phyloP scores from a whole-genome alignment of 176 grass and related monocot species.

The Luzula sylvatica region DNA sequence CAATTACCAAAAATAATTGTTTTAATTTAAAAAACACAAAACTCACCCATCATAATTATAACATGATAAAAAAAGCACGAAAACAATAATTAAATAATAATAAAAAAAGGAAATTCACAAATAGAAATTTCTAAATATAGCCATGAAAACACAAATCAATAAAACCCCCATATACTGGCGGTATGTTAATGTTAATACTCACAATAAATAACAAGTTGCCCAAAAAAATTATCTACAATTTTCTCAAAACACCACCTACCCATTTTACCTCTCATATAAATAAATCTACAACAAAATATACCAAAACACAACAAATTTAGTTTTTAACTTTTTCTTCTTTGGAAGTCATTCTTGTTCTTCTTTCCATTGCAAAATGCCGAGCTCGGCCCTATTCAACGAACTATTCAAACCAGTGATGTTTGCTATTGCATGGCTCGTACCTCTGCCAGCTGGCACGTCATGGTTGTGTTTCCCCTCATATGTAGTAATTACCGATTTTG shows the following conservation, averaged over 20 bases:
- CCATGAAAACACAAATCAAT: no score
- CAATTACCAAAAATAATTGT: no score
- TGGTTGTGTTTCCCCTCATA: constrained; percentile 91
- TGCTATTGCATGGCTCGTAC: constrained; percentile 38
- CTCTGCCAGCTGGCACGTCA: constrained; percentile 52
- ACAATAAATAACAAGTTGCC: no score
- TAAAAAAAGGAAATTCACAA: no score
- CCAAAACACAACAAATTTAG: not conserved
- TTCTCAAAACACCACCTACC: not conserved
- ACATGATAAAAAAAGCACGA: no score
- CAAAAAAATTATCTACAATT: constrained; percentile 13
- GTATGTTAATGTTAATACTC: no score
- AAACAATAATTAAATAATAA: no score
- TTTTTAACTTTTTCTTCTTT: constrained; percentile 1
- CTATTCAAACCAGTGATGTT: constrained; percentile 13
- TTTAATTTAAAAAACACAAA: no score
- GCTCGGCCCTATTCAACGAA: constrained; percentile 17
- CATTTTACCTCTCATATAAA: not conserved
- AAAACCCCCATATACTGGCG: no score
- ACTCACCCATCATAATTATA: no score
- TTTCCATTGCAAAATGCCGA: constrained; percentile 47
- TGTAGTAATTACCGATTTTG: constrained; percentile 72
- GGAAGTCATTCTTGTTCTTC: constrained; percentile 69
- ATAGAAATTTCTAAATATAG: no score
- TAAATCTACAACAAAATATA: constrained; percentile 24